A percentile compares a stretch with the other conserved stretches of the same genome.
Conservation (phyloP, 1,284 basidiomycete genomes). For the Rhodotorula mucilaginosa region DNA sequence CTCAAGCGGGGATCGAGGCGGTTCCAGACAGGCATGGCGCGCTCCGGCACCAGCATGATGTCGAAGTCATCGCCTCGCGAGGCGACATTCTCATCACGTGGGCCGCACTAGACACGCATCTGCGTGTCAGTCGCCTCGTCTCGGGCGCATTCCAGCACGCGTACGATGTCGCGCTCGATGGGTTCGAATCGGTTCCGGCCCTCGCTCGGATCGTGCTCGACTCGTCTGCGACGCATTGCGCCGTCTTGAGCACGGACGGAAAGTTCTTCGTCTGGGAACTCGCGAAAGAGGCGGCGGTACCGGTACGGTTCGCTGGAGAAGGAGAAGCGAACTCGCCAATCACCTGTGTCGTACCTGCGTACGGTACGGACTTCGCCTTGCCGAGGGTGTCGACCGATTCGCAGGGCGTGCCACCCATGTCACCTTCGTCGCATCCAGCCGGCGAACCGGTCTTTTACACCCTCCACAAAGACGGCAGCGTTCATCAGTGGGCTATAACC, state of each 20-base stretch:
- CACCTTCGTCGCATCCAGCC: slow-evolving; percentile 62
- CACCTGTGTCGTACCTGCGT: too few species aligned
- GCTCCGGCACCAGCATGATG: slow-evolving; percentile 58
- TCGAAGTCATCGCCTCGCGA: slow-evolving; percentile 73
- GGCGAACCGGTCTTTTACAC: slow-evolving; percentile 55
- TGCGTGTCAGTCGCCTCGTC: slow-evolving; percentile 33
- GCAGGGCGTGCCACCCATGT: slow-evolving; percentile 56
- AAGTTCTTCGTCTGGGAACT: slow-evolving; percentile 62
- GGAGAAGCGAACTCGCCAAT: too few species aligned
- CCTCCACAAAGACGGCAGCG: slow-evolving; percentile 20
- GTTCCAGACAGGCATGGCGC: background rate
- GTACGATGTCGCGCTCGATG: slow-evolving; percentile 22
- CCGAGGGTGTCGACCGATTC: slow-evolving; percentile 53
- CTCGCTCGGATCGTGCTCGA: slow-evolving; percentile 39
- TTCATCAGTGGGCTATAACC: slow-evolving; percentile 26
- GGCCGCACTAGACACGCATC: slow-evolving; percentile 72
- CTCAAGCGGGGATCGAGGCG: slow-evolving; percentile 9
- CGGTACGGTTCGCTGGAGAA: too few species aligned
- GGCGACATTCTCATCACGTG: slow-evolving; percentile 65
- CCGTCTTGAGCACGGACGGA: slow-evolving; percentile 26
- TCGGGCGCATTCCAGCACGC: background rate
- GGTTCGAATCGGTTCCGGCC: slow-evolving; percentile 19
- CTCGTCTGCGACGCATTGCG: slow-evolving; percentile 30
- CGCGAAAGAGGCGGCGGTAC: slow-evolving; percentile 44
- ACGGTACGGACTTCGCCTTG: slow-evolving; percentile 47